Evolutionary conservation across 768 basidiomycete species (phyloP).

Genomic region (Lanmaoa pseudosensibilis): DNA sequence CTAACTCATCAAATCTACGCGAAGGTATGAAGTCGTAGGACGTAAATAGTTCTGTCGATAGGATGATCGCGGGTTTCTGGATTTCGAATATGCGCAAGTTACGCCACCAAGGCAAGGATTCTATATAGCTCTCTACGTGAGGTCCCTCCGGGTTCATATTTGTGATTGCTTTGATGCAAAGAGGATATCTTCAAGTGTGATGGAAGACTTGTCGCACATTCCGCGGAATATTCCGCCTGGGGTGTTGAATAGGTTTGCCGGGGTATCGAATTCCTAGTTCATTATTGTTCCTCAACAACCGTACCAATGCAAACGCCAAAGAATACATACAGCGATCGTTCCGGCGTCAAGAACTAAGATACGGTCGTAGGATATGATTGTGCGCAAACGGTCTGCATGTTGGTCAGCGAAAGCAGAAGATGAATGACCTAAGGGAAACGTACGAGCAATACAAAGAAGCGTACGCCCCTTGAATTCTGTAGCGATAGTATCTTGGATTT

Average conservation of each 20-base stretch:
- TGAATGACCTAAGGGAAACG: slow-evolving; percentile 29
- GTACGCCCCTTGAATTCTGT: slow-evolving; percentile 82
- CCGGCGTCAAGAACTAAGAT: slow-evolving; percentile 88
- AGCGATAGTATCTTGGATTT: slow-evolving; percentile 89
- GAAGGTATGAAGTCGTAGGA: neutral
- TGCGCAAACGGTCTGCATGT: slow-evolving; percentile 70
- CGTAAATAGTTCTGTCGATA: too few species aligned
- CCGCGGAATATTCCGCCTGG: slow-evolving; percentile 71
- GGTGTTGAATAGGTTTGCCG: slow-evolving; percentile 57
- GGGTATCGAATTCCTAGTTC: slow-evolving; percentile 76
- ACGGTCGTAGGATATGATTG: slow-evolving; percentile 85
- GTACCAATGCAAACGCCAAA: neutral
- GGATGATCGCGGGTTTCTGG: neutral
- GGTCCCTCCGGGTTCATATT: neutral
- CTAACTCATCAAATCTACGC: neutral
- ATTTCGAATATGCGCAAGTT: neutral
- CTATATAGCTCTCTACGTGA: neutral
- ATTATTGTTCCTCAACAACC: neutral
- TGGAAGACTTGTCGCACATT: slow-evolving; percentile 85
- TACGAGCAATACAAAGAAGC: slow-evolving; percentile 83
- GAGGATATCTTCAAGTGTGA: slow-evolving; percentile 68
- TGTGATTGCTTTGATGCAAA: slow-evolving; percentile 29
- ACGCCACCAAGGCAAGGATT: neutral
- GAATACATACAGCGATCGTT: slow-evolving; percentile 57
- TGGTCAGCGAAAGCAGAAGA: neutral